These are phyloP conservation scores for Nothophytophthora sp. DNA, from an alignment of 352 stramenopile genomes.

Conservation along the genomic window DNA sequence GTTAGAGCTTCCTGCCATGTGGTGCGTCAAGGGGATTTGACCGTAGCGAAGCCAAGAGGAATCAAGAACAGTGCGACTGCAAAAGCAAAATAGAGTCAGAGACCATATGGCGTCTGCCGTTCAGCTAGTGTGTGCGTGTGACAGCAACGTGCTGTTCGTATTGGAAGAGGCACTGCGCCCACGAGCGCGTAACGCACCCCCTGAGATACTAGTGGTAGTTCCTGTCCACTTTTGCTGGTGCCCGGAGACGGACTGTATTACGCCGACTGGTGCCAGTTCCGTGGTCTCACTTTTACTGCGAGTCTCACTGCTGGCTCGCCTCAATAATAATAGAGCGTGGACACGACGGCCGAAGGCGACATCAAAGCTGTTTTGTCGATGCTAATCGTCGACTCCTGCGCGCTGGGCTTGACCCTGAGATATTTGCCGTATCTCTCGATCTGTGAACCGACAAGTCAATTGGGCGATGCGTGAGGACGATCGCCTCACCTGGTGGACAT, in stretches of 20 bases:
- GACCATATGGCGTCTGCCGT: constrained; percentile 15
- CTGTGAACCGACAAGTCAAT: no score
- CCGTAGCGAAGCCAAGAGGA: constrained; percentile 27
- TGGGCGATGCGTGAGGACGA: no score
- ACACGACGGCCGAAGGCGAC: constrained; percentile 4
- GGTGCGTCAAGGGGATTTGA: no score
- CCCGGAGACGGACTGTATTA: no score
- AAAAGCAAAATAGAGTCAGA: constrained; percentile 24
- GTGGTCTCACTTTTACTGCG: no score
- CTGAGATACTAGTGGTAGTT: constrained; percentile 29
- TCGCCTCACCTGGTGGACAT: no score
- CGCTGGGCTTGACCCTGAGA: constrained; percentile 14
- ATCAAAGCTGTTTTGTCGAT: constrained; percentile 10
- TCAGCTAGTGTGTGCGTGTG: constrained; percentile 30
- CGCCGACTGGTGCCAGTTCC: no score
- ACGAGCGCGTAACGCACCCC: neutral
- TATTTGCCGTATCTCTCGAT: no score
- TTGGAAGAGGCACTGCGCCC: constrained; percentile 12
- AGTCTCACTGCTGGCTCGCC: no score
- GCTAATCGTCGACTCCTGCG: no score
- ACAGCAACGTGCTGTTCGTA: constrained; percentile 34
- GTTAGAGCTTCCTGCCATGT: no score
- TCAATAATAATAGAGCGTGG: no score
- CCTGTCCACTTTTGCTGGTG: constrained; percentile 24
- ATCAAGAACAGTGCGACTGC: constrained; percentile 22